A percentile compares a stretch with the other conserved stretches of the same genome.
phyloP scores from a whole-genome alignment of 2,329 filamentous ascomycete species.

The Fusarium penzigii region DNA sequence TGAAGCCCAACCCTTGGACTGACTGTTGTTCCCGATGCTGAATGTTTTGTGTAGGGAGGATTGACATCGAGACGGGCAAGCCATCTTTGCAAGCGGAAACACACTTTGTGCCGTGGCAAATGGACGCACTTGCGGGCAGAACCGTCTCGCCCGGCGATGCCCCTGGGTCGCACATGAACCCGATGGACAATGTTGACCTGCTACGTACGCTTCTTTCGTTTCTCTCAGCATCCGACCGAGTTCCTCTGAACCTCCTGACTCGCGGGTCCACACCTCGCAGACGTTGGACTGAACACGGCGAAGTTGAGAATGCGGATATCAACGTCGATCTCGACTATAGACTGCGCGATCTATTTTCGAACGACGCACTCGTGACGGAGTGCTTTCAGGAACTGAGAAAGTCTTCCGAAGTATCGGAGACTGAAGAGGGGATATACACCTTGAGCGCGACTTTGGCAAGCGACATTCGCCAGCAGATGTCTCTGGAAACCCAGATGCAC shows the following conservation, averaged over 20 bases:
- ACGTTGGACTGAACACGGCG: constrained; percentile 20
- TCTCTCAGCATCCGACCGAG: constrained; percentile 19
- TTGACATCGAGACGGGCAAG: no score
- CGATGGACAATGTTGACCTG: no score
- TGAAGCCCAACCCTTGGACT: no score
- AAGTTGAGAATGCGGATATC: constrained; percentile 30
- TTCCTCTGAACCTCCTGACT: constrained; percentile 21
- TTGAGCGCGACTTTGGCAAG: constrained; percentile 19
- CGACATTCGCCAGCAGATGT: constrained; percentile 12
- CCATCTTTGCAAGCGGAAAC: no score
- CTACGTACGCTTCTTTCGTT: constrained; percentile 23
- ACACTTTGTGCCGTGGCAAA: no score
- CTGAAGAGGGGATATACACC: constrained; percentile 17
- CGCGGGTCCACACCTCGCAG: constrained; percentile 26
- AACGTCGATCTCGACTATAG: constrained; percentile 17
- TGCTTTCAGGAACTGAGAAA: constrained; percentile 14
- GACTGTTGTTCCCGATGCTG: no score
- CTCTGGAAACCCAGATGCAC: constrained; percentile 11
- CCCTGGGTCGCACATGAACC: no score
- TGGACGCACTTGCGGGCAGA: no score
- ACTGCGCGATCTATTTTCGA: constrained; percentile 11
- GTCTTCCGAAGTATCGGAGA: constrained; percentile 9
- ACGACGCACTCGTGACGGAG: constrained; percentile 8
- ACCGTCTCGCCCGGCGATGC: no score
- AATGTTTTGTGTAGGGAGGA: no score